These are phyloP conservation scores for Sarocladium oryzae DNA, from an alignment of 2,329 filamentous ascomycete species.

Conservation along the genomic window DNA sequence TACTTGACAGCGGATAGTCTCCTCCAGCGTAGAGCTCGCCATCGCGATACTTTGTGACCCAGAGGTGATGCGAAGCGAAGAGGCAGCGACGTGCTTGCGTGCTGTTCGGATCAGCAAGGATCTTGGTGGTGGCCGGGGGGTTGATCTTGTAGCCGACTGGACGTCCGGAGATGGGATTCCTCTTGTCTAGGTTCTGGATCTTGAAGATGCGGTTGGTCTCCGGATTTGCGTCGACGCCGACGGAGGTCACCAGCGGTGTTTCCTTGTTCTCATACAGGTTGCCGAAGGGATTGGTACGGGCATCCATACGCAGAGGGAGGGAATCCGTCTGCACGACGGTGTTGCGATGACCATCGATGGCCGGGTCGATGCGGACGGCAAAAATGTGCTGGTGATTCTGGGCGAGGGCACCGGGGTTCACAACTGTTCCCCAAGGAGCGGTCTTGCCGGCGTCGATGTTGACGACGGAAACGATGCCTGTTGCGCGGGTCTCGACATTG, in stretches of 20 bases:
- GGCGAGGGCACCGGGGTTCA: slow-evolving; percentile 53
- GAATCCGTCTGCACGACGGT: slow-evolving; percentile 40
- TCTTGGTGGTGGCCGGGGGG: slow-evolving; percentile 29
- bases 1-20: slow-evolving; percentile 36
- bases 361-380: slow-evolving; percentile 54
- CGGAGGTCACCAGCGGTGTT: slow-evolving; percentile 36
- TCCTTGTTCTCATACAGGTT: slow-evolving; percentile 35
- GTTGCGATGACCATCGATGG: slow-evolving; percentile 53
- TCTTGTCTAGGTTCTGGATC: slow-evolving; percentile 36
- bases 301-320: slow-evolving; percentile 35
- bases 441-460: slow-evolving; percentile 49
- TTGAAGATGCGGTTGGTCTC: slow-evolving; percentile 43
- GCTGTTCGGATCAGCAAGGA: slow-evolving; percentile 33
- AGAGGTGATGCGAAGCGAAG: slow-evolving; percentile 38
- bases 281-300: slow-evolving; percentile 41
- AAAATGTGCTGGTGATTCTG: slow-evolving; percentile 65
- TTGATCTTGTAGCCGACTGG: slow-evolving; percentile 43
- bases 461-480: slow-evolving; percentile 35
- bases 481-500: slow-evolving; percentile 25
- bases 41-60: slow-evolving; percentile 40
- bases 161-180: slow-evolving; percentile 37
- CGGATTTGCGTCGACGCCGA: slow-evolving; percentile 42
- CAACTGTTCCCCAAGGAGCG: slow-evolving; percentile 52
- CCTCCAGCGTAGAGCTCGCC: slow-evolving; percentile 39
- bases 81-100: slow-evolving; percentile 32